Conservation (phyloP, 2,329 filamentous ascomycete species). For the Pestalotiopsis sp. region DNA sequence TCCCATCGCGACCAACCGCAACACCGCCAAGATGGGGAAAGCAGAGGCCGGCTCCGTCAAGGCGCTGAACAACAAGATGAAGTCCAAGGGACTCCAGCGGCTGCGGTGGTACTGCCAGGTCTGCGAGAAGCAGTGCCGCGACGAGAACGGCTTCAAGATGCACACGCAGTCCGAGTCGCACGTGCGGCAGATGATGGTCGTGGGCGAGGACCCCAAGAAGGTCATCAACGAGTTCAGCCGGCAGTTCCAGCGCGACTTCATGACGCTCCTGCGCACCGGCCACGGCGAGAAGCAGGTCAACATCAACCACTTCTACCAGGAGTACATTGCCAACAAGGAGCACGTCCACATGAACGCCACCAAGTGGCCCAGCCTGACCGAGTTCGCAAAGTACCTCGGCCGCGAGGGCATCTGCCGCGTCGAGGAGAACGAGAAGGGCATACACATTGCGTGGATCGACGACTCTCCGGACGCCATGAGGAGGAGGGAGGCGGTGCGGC, state of each 20-base stretch:
- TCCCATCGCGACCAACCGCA: not conserved
- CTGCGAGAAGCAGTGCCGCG: constrained; percentile 76
- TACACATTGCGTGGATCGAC: constrained; percentile 90
- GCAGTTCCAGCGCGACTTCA: constrained; percentile 81
- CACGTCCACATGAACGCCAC: constrained; percentile 96
- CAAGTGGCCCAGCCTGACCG: constrained; percentile 83
- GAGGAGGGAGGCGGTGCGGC: constrained; percentile 77
- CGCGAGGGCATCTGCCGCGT: constrained; percentile 86
- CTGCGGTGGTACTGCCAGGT: constrained; percentile 91
- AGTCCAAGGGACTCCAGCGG: constrained; percentile 76
- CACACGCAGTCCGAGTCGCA: constrained; percentile 86
- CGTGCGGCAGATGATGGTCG: constrained; percentile 84
- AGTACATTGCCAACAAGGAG: constrained; percentile 85
- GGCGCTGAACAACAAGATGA: constrained; percentile 87
- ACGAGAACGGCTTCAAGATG: constrained; percentile 91
- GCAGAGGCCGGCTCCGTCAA: constrained; percentile 94
- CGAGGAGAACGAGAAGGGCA: constrained; percentile 83
- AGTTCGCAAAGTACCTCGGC: constrained; percentile 87
- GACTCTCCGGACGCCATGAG: constrained; percentile 84
- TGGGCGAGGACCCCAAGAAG: constrained; percentile 86
- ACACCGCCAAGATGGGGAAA: constrained; percentile 72
- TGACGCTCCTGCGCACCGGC: constrained; percentile 75
- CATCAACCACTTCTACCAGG: constrained; percentile 93
- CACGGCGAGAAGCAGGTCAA: constrained; percentile 91
- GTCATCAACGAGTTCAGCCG: constrained; percentile 81